Evolutionary conservation across 495 filamentous ascomycete species (phyloP).

Genomic region (Penicillium turbatum): DNA sequence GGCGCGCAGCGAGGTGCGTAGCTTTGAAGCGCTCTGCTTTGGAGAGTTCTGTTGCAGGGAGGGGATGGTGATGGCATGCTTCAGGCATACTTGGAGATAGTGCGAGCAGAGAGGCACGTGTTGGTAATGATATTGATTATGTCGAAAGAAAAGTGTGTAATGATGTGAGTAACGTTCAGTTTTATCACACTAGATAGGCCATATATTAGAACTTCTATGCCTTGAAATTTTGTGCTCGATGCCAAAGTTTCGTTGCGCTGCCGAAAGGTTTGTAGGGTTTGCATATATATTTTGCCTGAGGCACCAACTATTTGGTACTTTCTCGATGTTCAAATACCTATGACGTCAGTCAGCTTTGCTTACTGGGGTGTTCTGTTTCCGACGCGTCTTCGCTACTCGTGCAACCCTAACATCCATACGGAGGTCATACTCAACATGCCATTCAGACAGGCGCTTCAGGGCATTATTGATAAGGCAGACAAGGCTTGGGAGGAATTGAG

Average conservation of each 20-base stretch:
- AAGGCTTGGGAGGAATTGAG: constrained; percentile 24
- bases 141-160: constrained; percentile 9
- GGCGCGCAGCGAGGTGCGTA: constrained; percentile 27
- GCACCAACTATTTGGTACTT: constrained; percentile 1
- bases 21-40: constrained; percentile 32
- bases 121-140: constrained; percentile 14
- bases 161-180: constrained; percentile 7
- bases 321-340: no score
- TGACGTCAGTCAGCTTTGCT: constrained; percentile 27
- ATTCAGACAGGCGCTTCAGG: constrained; percentile 28
- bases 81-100: constrained; percentile 22
- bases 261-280: constrained; percentile 17
- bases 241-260: constrained; percentile 9
- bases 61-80: constrained; percentile 11
- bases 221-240: constrained; percentile 17
- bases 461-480: constrained; percentile 25
- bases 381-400: constrained; percentile 3
- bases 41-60: constrained; percentile 21
- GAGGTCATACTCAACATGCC: constrained; percentile 23
- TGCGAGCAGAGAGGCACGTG: constrained; percentile 9
- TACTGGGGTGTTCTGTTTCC: constrained; percentile 8
- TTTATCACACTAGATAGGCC: constrained; percentile 13
- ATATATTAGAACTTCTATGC: constrained; percentile 11
- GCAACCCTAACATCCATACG: constrained; percentile 15
- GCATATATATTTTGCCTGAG: constrained; percentile 19